Conservation (phyloP, 2,329 filamentous ascomycete genomes). For the Ophiocordyceps unilateralis region DNA sequence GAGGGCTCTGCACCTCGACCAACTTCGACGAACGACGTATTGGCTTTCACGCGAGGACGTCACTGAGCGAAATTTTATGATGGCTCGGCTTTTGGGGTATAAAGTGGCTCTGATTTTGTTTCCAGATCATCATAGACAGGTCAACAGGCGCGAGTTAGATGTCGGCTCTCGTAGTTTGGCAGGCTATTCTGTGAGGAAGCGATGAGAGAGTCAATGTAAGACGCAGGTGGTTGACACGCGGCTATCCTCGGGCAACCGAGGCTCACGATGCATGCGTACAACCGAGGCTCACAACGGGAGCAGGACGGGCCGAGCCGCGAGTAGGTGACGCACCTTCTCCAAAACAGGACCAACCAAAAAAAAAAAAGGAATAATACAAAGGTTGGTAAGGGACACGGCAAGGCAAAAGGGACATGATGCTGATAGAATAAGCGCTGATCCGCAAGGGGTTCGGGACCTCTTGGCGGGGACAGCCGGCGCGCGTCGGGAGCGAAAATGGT, state of each 20-base stretch:
- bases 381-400: no score
- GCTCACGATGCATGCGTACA: no score
- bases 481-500: neutral
- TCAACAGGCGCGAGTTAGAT: neutral
- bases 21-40: no score
- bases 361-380: no score
- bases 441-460: neutral
- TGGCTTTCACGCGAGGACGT: neutral
- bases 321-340: neutral
- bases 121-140: neutral
- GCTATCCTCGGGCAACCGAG: no score
- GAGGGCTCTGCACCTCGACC: no score
- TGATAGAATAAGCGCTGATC: no score
- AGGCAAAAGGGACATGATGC: no score
- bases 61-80: neutral
- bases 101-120: neutral
- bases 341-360: no score
- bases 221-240: no score
- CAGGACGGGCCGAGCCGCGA: neutral
- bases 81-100: neutral
- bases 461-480: neutral
- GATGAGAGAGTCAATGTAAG: no score
- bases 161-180: neutral
- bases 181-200: no score
- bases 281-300: neutral